A percentile compares a stretch with the other conserved stretches of the same genome.
Evolutionary conservation across 2,329 filamentous ascomycete genomes (phyloP).

Genomic region (Pseudocercospora vitis): DNA sequence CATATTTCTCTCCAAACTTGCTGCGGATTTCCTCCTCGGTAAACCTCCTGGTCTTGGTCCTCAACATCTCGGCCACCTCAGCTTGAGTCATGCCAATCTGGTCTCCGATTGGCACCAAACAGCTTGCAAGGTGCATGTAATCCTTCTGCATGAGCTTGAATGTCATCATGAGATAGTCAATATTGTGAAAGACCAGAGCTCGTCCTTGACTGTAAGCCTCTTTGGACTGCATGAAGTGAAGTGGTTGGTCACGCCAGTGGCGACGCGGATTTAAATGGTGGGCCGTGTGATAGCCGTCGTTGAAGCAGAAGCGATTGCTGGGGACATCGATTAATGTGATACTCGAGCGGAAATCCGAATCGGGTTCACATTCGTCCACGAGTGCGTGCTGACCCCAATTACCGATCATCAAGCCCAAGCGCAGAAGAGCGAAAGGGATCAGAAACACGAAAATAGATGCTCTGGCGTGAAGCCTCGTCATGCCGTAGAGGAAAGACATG

Average conservation of each 20-base stretch:
- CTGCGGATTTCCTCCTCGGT: constrained; percentile 62
- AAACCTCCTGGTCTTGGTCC: constrained; percentile 65
- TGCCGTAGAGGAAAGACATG: constrained; percentile 54
- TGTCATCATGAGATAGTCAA: constrained; percentile 78
- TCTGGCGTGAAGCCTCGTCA: constrained; percentile 52
- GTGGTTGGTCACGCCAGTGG: constrained; percentile 79
- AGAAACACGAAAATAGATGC: constrained; percentile 66
- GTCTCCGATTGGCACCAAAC: constrained; percentile 71
- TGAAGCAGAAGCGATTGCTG: constrained; percentile 79
- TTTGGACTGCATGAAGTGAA: constrained; percentile 70
- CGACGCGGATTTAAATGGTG: constrained; percentile 76
- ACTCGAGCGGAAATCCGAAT: constrained; percentile 76
- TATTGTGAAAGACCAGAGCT: constrained; percentile 76
- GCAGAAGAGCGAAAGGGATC: constrained; percentile 64
- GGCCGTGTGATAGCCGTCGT: constrained; percentile 79
- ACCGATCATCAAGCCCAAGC: constrained; percentile 73
- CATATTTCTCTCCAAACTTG: constrained; percentile 51
- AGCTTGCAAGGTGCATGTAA: constrained; percentile 67
- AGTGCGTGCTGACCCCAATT: constrained; percentile 86
- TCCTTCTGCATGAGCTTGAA: constrained; percentile 67
- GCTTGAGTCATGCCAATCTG: constrained; percentile 67
- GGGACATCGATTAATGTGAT: constrained; percentile 77
- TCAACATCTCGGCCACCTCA: constrained; percentile 63
- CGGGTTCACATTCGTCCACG: constrained; percentile 71
- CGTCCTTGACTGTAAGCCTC: constrained; percentile 64